phyloP scores from a whole-genome alignment of 805 yeast species.

The Clavispora santaluciae region DNA sequence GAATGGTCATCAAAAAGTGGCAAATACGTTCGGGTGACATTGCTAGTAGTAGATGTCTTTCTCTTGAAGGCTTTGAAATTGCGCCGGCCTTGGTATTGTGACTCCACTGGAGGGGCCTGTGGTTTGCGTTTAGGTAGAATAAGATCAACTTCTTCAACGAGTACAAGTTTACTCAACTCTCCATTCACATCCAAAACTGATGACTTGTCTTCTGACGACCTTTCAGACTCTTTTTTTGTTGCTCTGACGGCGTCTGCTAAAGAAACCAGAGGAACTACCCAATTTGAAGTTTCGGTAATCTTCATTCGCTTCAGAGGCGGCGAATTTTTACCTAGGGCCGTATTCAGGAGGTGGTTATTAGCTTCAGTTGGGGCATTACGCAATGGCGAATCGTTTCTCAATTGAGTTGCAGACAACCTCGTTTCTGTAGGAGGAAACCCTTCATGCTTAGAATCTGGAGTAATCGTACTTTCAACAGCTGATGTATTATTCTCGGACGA shows the following conservation, averaged over 20 bases:
- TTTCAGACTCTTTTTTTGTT: slow-evolving; percentile 9
- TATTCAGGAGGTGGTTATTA: too few species aligned
- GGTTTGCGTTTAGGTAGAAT: neutral
- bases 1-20: slow-evolving; percentile 9
- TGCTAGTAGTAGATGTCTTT: slow-evolving; percentile 5
- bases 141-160: slow-evolving; percentile 6
- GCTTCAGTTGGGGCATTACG: too few species aligned
- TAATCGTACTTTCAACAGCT: too few species aligned
- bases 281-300: neutral
- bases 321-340: too few species aligned
- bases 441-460: neutral
- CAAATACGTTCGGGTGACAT: slow-evolving; percentile 12
- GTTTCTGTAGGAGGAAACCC: too few species aligned
- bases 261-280: slow-evolving; percentile 10
- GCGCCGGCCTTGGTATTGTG: slow-evolving; percentile 6
- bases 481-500: too few species aligned
- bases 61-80: slow-evolving; percentile 14
- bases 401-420: too few species aligned
- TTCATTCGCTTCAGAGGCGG: neutral
- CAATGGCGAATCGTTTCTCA: too few species aligned
- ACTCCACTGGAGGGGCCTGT: neutral
- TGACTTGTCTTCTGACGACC: slow-evolving; percentile 2
- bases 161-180: slow-evolving; percentile 1
- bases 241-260: slow-evolving; percentile 12
- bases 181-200: neutral